Evolutionary conservation across 1,139 yeast species (phyloP), one percentile per base, ranked within the genome.

Genomic region (Saccharomyces pastorianus): DNA sequence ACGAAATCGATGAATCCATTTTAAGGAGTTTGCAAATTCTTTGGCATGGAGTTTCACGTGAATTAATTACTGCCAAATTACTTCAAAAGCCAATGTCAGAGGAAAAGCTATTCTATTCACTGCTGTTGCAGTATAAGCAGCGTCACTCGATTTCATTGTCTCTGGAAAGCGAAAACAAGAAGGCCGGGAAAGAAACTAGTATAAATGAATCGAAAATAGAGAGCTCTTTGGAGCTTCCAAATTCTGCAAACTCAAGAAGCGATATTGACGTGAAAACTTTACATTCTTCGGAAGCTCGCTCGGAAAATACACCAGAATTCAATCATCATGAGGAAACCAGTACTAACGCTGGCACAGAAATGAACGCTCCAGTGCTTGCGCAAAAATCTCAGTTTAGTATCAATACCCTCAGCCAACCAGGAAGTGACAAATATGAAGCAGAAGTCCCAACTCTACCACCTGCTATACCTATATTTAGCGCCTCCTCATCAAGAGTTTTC

Each of bases 71-170:
- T 42, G 71, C 79, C 7, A 79, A 83, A 56, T 75, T 93, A 47
- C 63, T 85, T 51, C 76, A 84, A 2, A 76, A 81, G 0, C 80
- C 76, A 29, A 79, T 83, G 53, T 86, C 85, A 60, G 82, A 95
- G 1, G 99, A 95, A 65, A 93, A 93, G 74, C 83, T 93, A 54
- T 93, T 93, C 64, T 95, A 93, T 71, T 85, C 89, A 58, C 73
- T 95, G 55, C 75, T 93, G 58, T 76, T 85, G 76, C 84, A 88
- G 64, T 93, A 93, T 70, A 80, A 97, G 60, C 87, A 85, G 62
- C 95, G 61, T 49, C 64, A 66, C 53, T 32, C 64, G n/a, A 49
- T 48, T 32, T 51, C 55, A 29, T 28, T 54, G 17, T 44, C 48
- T 9, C 26, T 23, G 38, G n/a, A 9, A 13, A 32, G 55, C 44